phyloP scores from a whole-genome alignment of 495 filamentous ascomycete species.

The Aspergillus sclerotiicarbonarius region DNA sequence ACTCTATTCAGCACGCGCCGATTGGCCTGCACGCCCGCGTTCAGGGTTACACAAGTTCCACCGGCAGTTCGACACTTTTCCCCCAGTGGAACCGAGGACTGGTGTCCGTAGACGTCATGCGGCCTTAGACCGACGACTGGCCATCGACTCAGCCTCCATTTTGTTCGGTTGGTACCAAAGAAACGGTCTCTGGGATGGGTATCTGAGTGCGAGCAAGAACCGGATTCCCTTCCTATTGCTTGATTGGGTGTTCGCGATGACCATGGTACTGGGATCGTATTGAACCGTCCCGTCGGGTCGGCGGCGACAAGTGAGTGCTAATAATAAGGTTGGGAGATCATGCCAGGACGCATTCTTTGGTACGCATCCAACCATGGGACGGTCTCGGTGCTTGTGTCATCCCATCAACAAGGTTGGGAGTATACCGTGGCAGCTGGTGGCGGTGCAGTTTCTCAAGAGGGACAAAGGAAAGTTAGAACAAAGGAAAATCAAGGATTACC shows the following conservation, averaged over 20 bases:
- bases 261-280: neutral
- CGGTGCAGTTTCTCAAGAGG: neutral
- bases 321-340: constrained; percentile 9
- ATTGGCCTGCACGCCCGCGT: too few relatives aligned
- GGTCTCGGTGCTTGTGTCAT: constrained; percentile 9
- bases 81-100: too few relatives aligned
- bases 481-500: neutral
- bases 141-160: too few relatives aligned
- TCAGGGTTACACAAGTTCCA: too few relatives aligned
- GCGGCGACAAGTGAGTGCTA: neutral
- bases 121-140: too few relatives aligned
- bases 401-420: neutral
- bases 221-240: neutral
- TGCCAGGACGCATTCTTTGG: neutral
- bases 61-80: too few relatives aligned
- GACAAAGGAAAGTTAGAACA: neutral
- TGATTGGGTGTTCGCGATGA: neutral
- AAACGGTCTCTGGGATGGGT: too few relatives aligned
- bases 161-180: too few relatives aligned
- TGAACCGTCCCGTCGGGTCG: neutral
- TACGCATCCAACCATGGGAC: constrained; percentile 4
- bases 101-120: too few relatives aligned
- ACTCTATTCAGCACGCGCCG: too few relatives aligned
- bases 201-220: neutral
- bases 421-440: constrained; percentile 6